phyloP scores from a whole-genome alignment of 495 filamentous ascomycete species.

The Penicillium waksmanii region DNA sequence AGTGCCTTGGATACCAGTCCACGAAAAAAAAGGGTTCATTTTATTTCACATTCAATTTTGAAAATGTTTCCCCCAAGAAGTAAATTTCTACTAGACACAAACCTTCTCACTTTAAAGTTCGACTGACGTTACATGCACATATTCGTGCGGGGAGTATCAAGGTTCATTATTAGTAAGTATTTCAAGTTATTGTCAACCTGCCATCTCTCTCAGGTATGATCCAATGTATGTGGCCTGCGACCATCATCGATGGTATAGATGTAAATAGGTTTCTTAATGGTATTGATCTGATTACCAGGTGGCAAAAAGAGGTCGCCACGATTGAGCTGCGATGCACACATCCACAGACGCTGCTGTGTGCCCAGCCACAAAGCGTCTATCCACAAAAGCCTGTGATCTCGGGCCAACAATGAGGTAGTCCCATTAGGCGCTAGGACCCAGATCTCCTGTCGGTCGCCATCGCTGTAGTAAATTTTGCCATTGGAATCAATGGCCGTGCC shows the following conservation, averaged over 20 bases:
- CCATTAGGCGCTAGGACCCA: background rate
- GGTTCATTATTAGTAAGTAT: background rate
- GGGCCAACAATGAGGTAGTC: conserved; percentile 5
- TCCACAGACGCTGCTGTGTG: conserved; percentile 8
- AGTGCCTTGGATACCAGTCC: too few species aligned
- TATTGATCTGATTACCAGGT: background rate
- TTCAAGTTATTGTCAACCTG: background rate
- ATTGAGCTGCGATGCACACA: conserved; percentile 10
- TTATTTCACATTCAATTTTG: background rate
- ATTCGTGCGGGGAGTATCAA: too few species aligned
- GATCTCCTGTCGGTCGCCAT: conserved; percentile 9
- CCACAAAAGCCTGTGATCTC: conserved; percentile 9
- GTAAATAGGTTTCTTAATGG: conserved; percentile 10
- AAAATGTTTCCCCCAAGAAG: background rate
- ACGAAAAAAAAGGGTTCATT: background rate
- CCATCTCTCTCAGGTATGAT: conserved; percentile 4
- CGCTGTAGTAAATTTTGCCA: conserved; percentile 11
- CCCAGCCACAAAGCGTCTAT: conserved; percentile 15
- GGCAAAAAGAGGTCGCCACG: conserved; percentile 6
- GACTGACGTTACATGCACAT: background rate
- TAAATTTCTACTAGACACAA: background rate
- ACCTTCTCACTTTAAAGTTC: background rate
- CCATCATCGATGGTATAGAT: conserved; percentile 10
- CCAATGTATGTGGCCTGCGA: background rate
- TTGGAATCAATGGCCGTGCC: conserved; percentile 12